Conservation (phyloP, 345 rosid species). For the Reutealis trisperma region DNA sequence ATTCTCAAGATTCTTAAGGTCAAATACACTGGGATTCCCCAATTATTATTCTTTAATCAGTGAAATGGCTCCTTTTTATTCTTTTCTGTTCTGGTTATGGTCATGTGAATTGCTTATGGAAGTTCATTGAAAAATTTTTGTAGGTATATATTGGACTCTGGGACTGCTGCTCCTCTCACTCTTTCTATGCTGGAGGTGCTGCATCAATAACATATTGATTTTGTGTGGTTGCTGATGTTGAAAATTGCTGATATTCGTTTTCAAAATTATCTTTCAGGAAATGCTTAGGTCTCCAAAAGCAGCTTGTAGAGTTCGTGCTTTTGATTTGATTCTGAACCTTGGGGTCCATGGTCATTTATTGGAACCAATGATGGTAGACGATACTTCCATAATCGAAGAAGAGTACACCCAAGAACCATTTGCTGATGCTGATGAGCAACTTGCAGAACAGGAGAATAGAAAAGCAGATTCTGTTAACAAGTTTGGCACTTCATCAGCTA, state of each 20-base stretch:
- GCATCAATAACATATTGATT: conserved; percentile 21
- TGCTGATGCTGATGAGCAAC: conserved; percentile 57
- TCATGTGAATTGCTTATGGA: background rate
- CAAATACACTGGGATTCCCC: background rate
- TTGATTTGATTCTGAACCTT: conserved; percentile 92
- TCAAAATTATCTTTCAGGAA: conserved; percentile 55
- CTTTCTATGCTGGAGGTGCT: conserved; percentile 94
- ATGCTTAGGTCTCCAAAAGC: conserved; percentile 84
- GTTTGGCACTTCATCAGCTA: conserved; percentile 60
- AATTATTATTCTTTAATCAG: background rate
- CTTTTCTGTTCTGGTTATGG: background rate
- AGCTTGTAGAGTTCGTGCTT: conserved; percentile 82
- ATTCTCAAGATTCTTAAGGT: background rate
- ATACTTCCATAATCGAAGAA: conserved; percentile 78
- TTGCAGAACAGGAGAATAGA: conserved; percentile 47
- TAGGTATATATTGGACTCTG: conserved; percentile 97
- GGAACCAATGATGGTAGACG: conserved; percentile 75
- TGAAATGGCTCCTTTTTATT: background rate
- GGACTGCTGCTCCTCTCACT: conserved; percentile 95
- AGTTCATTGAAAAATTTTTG: conserved; percentile 26
- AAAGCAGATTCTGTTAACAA: conserved; percentile 52
- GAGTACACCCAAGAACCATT: conserved; percentile 72
- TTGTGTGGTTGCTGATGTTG: conserved; percentile 18
- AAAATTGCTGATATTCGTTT: conserved; percentile 31
- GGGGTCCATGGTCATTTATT: conserved; percentile 96